These are phyloP conservation scores for Scutellaria barbata DNA, from an alignment of 257 asterid species.

Conservation along the genomic window DNA sequence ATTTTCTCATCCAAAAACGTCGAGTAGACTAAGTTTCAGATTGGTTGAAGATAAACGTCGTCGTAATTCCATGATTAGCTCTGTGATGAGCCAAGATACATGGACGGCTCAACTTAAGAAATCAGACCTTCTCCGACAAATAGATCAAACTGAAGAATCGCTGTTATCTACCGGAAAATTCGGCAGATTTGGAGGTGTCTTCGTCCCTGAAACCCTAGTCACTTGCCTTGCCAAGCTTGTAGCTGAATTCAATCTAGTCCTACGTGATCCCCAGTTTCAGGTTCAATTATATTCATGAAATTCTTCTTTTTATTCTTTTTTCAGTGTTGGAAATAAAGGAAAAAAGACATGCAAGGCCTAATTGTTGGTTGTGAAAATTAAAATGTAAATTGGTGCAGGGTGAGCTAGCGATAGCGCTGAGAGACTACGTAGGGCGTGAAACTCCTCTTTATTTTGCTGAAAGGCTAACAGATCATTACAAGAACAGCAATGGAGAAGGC, in stretches of 20 bases:
- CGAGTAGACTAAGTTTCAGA: background rate
- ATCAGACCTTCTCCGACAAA: slow-evolving; percentile 23
- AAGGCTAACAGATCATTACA: slow-evolving; percentile 70
- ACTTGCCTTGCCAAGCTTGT: slow-evolving; percentile 55
- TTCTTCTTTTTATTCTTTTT: no score
- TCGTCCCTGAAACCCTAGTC: slow-evolving; percentile 73
- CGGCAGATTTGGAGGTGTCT: slow-evolving; percentile 74
- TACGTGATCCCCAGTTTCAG: slow-evolving; percentile 60
- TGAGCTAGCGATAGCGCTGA: slow-evolving; percentile 53
- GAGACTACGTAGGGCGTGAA: slow-evolving; percentile 80
- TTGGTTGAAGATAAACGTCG: background rate
- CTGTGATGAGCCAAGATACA: background rate
- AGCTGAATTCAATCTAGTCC: slow-evolving; percentile 49
- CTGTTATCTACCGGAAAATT: slow-evolving; percentile 48
- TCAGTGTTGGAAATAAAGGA: no score
- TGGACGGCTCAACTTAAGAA: background rate
- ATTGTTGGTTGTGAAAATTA: no score
- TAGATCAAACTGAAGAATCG: slow-evolving; percentile 35
- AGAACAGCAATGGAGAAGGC: slow-evolving; percentile 52
- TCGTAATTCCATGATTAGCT: background rate
- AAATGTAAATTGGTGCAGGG: slow-evolving; percentile 32
- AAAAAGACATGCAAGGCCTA: no score
- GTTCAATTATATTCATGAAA: slow-evolving; percentile 35
- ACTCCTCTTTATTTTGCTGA: slow-evolving; percentile 76
- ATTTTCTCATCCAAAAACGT: background rate